Base-by-base conservation (phyloP, 495 filamentous ascomycete species). In the Lichenothelia convexa region DNA sequence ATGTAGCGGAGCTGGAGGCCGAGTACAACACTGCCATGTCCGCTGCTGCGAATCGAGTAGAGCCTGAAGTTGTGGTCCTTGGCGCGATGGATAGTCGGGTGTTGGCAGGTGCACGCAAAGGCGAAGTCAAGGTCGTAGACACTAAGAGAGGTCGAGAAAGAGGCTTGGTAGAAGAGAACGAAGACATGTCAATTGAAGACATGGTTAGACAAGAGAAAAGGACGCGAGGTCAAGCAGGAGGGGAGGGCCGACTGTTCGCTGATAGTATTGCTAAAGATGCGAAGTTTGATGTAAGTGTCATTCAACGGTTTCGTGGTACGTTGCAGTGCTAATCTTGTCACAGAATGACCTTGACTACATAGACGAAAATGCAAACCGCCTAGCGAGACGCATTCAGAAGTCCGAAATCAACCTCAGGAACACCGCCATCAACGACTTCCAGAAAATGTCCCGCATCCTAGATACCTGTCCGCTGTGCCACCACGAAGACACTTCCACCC, bases 141-240 rank as follows among this genome's bases (percentile, higher is more conserved):
- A 89, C 67, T 37, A 85, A 77, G 47, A 66, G 85, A 31, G 85
- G 82, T 12, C 62, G 71, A 18, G 83, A 92, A 49, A 67, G 83
- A 41, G 84, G 84, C 13, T 58, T 68, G 15, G 74, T 95, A 7
- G 68, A 80, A 45, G 83, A 83, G 38, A 97, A 94, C 43, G 84
- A 93, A 34, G 83, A 94, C 47, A 95, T 97, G 89, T 75, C 62
- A 21, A 75, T 97, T 36, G 81, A 86, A 17, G 89, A 95, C 48
- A 97, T 97, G 89, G 71, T 97, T 7, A 68, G 79, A 27, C 83
- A 93, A 51, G 89, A 97, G 55, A 71, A 80, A 35, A 73, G 85
- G 42, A 92, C 78, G 5, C 71, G 73, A 27, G 78, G 77, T 21
- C 75, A 83, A 48, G 59, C 65, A 6, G 86, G 83, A 21, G 83